Evolutionary conservation across 805 yeast genomes (phyloP).

Genomic region (Millerago galiae): DNA sequence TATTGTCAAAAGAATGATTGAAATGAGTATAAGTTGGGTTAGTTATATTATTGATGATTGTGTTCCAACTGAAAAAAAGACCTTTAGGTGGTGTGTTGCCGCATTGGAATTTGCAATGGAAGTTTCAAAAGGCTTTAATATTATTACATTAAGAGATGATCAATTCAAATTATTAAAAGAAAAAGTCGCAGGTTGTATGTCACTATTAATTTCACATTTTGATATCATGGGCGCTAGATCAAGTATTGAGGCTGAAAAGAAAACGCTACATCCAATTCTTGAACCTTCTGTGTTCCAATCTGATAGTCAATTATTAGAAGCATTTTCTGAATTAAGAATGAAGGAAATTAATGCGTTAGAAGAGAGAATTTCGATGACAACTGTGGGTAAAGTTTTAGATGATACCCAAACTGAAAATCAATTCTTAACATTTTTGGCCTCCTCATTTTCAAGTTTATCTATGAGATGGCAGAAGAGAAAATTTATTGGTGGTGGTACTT

Average conservation of each 20-base stretch:
- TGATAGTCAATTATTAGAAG: conserved; percentile 46
- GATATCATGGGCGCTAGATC: conserved; percentile 98
- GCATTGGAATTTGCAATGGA: conserved; percentile 96
- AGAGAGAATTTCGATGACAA: conserved; percentile 27
- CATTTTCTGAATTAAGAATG: conserved; percentile 64
- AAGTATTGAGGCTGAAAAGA: conserved; percentile 44
- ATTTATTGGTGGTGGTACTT: conserved; percentile 91
- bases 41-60: conserved; percentile 92
- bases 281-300: conserved; percentile 42
- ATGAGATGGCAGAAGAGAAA: conserved; percentile 97
- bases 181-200: conserved; percentile 92
- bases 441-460: conserved; percentile 82
- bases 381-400: conserved; percentile 86
- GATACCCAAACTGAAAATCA: conserved; percentile 83
- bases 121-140: conserved; percentile 85
- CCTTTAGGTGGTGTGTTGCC: conserved; percentile 93
- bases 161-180: conserved; percentile 67
- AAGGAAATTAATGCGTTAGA: conserved; percentile 62
- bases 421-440: conserved; percentile 77
- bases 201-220: conserved; percentile 87
- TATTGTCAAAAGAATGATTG: conserved; percentile 64
- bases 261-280: conserved; percentile 34
- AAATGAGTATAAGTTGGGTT: conserved; percentile 83
- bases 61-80: conserved; percentile 81
- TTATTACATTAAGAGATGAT: conserved; percentile 69